These are phyloP conservation scores for Cicer pinnatifidum DNA, from an alignment of 306 rosid species.

Conservation along the genomic window DNA sequence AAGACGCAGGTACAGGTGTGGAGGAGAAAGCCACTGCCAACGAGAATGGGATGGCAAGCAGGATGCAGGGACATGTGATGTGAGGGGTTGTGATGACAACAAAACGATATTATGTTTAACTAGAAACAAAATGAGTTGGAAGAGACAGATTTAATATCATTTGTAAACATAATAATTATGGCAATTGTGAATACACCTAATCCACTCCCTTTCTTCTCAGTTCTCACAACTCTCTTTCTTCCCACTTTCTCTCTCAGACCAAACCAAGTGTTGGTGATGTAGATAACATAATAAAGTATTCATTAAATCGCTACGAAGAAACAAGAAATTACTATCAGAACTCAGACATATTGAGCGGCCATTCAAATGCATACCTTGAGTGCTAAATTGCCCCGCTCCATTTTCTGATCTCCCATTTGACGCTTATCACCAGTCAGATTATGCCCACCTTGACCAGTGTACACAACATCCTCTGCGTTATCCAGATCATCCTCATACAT, in stretches of 20 bases:
- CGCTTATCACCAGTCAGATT: slow-evolving; percentile 84
- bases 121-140: not conserved
- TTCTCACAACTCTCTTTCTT: not conserved
- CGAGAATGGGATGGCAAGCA: not conserved
- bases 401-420: slow-evolving; percentile 70
- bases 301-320: not conserved
- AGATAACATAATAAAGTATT: slow-evolving; percentile 19
- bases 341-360: not conserved
- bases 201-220: not conserved
- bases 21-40: not conserved
- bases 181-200: not conserved
- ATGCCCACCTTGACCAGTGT: slow-evolving; percentile 99
- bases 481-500: slow-evolving; percentile 96
- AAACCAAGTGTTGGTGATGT: slow-evolving; percentile 4
- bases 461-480: slow-evolving; percentile 88
- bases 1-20: not conserved
- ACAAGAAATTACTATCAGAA: not conserved
- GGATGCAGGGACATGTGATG: not conserved
- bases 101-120: not conserved
- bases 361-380: slow-evolving; percentile 70
- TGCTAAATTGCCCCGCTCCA: slow-evolving; percentile 90
- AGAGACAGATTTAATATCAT: not conserved
- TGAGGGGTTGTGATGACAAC: not conserved
- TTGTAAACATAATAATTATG: no score
- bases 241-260: not conserved